Percentiles rank a stretch among this genome's conserved stretches.
Conservation (phyloP, 768 basidiomycete genomes). For the Boletus subparvulus region DNA sequence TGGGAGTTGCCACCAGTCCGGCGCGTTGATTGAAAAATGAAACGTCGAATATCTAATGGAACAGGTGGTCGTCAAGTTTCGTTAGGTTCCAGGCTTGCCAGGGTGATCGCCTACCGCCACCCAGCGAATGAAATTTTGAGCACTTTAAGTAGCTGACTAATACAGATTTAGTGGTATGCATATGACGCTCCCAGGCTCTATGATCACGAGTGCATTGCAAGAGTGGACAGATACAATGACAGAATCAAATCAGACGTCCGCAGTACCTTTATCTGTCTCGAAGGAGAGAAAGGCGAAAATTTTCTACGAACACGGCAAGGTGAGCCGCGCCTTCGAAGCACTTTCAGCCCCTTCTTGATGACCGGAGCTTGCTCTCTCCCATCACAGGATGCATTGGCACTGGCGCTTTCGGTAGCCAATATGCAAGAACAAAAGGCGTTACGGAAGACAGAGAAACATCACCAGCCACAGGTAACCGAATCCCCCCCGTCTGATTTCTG, state of each 20-base stretch:
- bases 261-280: conserved; percentile 23
- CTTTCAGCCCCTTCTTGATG: conserved; percentile 17
- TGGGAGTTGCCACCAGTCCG: conserved; percentile 7
- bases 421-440: conserved; percentile 45
- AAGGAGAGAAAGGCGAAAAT: conserved; percentile 29
- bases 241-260: conserved; percentile 24
- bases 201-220: conserved; percentile 15
- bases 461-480: conserved; percentile 38
- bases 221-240: conserved; percentile 21
- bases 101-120: conserved; percentile 22
- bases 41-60: conserved; percentile 11
- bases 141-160: conserved; percentile 22
- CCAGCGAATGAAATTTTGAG: conserved; percentile 10
- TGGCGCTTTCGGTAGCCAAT: conserved; percentile 49
- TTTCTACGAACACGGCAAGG: conserved; percentile 35
- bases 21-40: conserved; percentile 9
- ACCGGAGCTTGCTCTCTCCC: conserved; percentile 17
- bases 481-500: conserved; percentile 5
- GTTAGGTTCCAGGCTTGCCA: conserved; percentile 16
- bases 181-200: conserved; percentile 13
- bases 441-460: conserved; percentile 41
- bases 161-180: neutral
- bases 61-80: conserved; percentile 17
- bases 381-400: conserved; percentile 44
- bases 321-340: conserved; percentile 19